phyloP scores from a whole-genome alignment of 495 filamentous ascomycete genomes.

The Baudoinia panamericana region DNA sequence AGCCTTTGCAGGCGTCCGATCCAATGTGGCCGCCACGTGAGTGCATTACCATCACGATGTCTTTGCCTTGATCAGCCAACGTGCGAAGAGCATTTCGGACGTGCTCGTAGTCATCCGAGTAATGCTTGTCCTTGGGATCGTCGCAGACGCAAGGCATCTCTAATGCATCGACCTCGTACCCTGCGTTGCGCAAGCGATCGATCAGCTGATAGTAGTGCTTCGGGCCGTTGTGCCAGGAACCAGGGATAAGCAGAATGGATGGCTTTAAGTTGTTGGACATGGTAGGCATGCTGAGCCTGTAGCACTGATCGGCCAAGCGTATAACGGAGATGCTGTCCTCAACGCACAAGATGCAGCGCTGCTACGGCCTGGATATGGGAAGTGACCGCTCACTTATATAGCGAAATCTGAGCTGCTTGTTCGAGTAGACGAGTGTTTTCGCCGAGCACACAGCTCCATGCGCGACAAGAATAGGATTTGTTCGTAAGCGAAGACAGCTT shows the following conservation, averaged over 20 bases:
- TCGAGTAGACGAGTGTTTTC: too few species aligned
- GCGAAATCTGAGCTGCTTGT: too few species aligned
- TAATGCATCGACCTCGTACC: slow-evolving; percentile 13
- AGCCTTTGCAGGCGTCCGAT: slow-evolving; percentile 26
- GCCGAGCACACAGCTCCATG: too few species aligned
- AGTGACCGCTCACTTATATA: too few species aligned
- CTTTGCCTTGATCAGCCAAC: slow-evolving; percentile 22
- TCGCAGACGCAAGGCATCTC: slow-evolving; percentile 5
- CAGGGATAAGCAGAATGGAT: slow-evolving; percentile 22
- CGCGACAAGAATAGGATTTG: too few species aligned
- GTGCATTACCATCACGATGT: slow-evolving; percentile 31
- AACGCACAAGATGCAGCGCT: too few species aligned
- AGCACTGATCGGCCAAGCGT: too few species aligned
- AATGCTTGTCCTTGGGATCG: slow-evolving; percentile 6
- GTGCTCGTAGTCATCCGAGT: slow-evolving; percentile 1
- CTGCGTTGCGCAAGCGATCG: slow-evolving; percentile 6
- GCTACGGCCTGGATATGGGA: too few species aligned
- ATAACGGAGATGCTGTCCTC: too few species aligned
- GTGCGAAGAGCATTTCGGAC: slow-evolving; percentile 1
- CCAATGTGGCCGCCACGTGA: slow-evolving; percentile 31
- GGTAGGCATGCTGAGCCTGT: too few species aligned
- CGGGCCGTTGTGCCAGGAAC: slow-evolving; percentile 16
- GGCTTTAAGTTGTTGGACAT: too few species aligned
- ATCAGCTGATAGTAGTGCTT: slow-evolving; percentile 5
- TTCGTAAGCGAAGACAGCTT: too few species aligned